phyloP scores from a whole-genome alignment of 1,284 basidiomycete genomes.

The Boletus holoroseus region DNA sequence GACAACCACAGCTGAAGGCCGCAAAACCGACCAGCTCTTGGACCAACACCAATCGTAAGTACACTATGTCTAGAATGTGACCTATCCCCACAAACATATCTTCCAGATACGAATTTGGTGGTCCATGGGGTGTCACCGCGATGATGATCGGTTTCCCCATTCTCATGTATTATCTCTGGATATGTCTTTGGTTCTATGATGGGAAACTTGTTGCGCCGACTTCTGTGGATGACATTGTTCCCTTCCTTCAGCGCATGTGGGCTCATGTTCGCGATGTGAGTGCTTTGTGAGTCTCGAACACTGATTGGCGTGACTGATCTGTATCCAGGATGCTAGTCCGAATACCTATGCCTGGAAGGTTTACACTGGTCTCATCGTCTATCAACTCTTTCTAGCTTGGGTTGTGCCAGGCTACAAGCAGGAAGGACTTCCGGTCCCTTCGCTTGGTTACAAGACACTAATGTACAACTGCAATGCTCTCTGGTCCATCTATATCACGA shows the following conservation, averaged over 20 bases:
- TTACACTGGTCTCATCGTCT: slow-evolving; percentile 84
- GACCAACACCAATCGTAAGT: slow-evolving; percentile 71
- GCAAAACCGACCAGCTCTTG: slow-evolving; percentile 51
- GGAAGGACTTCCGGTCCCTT: slow-evolving; percentile 91
- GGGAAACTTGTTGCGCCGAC: slow-evolving; percentile 77
- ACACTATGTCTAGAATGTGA: neutral
- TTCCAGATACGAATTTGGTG: slow-evolving; percentile 89
- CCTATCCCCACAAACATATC: slow-evolving; percentile 12
- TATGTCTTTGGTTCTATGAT: slow-evolving; percentile 95
- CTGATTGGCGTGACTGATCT: neutral
- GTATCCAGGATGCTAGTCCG: slow-evolving; percentile 79
- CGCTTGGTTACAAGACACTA: slow-evolving; percentile 85
- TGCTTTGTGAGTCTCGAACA: slow-evolving; percentile 4
- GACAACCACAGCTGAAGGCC: slow-evolving; percentile 31
- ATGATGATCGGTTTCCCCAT: slow-evolving; percentile 95
- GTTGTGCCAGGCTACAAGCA: slow-evolving; percentile 91
- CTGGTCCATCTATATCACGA: slow-evolving; percentile 80
- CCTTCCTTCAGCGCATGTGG: slow-evolving; percentile 84
- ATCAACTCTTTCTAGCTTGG: slow-evolving; percentile 87
- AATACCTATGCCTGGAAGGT: slow-evolving; percentile 84
- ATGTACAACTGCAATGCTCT: slow-evolving; percentile 98
- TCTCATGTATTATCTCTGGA: slow-evolving; percentile 98
- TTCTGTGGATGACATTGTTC: slow-evolving; percentile 67
- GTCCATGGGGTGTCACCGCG: slow-evolving; percentile 82
- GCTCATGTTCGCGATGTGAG: slow-evolving; percentile 72